phyloP scores from a whole-genome alignment of 2,329 filamentous ascomycete genomes.

The Sporothrix euskadiensis region DNA sequence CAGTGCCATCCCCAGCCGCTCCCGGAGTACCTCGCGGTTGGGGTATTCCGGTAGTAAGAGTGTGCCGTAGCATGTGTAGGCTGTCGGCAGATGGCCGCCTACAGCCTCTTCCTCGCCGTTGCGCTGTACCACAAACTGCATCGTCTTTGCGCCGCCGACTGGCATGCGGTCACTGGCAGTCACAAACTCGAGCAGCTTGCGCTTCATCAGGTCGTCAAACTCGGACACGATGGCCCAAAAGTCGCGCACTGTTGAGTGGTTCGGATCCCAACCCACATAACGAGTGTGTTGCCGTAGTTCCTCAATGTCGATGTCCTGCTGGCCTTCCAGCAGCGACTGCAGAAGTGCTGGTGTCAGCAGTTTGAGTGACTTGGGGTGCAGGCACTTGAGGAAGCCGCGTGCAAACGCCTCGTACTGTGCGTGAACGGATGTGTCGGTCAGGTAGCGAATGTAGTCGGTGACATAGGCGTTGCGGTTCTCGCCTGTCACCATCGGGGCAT shows the following conservation, averaged over 20 bases:
- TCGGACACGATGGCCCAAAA: constrained; percentile 81
- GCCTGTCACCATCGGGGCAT: constrained; percentile 72
- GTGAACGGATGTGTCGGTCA: constrained; percentile 74
- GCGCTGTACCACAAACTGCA: constrained; percentile 81
- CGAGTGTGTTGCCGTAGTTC: constrained; percentile 70
- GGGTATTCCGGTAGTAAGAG: constrained; percentile 82
- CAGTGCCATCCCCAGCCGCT: constrained; percentile 80
- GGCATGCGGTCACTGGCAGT: constrained; percentile 90
- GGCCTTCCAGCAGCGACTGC: constrained; percentile 79
- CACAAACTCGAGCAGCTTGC: constrained; percentile 84
- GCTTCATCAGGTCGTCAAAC: constrained; percentile 69
- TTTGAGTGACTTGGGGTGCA: constrained; percentile 68
- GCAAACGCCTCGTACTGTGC: constrained; percentile 80
- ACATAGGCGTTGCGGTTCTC: constrained; percentile 77
- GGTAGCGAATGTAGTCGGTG: constrained; percentile 79
- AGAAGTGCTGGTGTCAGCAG: constrained; percentile 72
- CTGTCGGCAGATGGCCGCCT: constrained; percentile 70
- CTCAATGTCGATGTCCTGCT: constrained; percentile 73
- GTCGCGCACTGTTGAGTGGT: constrained; percentile 67
- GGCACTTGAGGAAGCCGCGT: constrained; percentile 74
- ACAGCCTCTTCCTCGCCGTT: constrained; percentile 64
- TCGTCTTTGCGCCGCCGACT: constrained; percentile 76
- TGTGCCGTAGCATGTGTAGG: constrained; percentile 90
- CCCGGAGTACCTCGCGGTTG: constrained; percentile 66
- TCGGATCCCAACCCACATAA: constrained; percentile 78